Conservation (phyloP, 352 stramenopile species). For the Phytophthora crassamura region DNA sequence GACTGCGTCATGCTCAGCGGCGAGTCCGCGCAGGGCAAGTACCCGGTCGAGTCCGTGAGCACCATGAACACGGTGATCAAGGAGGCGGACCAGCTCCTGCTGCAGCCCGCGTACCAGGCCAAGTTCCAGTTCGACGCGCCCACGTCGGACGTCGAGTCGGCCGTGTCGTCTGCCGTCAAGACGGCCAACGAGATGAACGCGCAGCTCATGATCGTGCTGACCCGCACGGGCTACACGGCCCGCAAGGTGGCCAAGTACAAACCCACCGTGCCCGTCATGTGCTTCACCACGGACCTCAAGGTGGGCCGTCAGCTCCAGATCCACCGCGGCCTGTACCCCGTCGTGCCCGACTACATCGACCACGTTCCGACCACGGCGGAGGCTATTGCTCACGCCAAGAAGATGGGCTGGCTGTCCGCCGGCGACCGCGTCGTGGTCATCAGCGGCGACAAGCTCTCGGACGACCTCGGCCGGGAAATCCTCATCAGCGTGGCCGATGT, state of each 20-base stretch:
- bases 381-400: conserved; percentile 90
- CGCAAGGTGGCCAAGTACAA: conserved; percentile 92
- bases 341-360: conserved; percentile 70
- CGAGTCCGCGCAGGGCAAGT: conserved; percentile 88
- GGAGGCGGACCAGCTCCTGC: conserved; percentile 81
- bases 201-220: conserved; percentile 87
- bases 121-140: conserved; percentile 69
- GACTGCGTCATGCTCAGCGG: conserved; percentile 91
- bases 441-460: conserved; percentile 78
- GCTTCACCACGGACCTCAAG: conserved; percentile 86
- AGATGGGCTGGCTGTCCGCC: conserved; percentile 90
- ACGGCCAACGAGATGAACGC: conserved; percentile 87
- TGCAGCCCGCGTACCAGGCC: conserved; percentile 62
- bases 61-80: conserved; percentile 96
- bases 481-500: conserved; percentile 86
- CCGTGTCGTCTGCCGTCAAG: conserved; percentile 86
- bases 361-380: conserved; percentile 76
- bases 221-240: conserved; percentile 81
- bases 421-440: conserved; percentile 93
- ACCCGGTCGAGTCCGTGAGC: conserved; percentile 86
- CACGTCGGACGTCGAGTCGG: conserved; percentile 82
- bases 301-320: conserved; percentile 93
- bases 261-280: conserved; percentile 93
- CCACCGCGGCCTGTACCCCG: conserved; percentile 81
- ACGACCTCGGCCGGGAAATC: conserved; percentile 85